Evolutionary conservation across 306 rosid species (phyloP).

Genomic region (Quercus alba): DNA sequence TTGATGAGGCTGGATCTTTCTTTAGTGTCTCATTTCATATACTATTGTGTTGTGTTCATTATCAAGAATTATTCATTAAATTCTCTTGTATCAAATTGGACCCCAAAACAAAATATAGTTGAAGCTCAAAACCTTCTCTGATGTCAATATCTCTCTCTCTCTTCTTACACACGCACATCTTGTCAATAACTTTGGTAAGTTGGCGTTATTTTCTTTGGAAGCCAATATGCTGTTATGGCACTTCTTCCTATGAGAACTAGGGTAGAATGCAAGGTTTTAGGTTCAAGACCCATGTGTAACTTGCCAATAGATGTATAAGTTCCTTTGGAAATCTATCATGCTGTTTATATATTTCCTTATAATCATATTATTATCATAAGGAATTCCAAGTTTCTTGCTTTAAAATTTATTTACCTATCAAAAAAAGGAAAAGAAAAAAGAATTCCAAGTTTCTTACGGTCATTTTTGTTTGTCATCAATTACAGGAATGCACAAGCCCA

Average conservation of each 20-base stretch:
- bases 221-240: no score
- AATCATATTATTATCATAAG: neutral
- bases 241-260: no score
- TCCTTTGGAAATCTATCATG: neutral
- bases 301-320: no score
- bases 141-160: no score
- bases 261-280: no score
- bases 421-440: neutral
- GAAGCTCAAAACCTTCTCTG: no score
- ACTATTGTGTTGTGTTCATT: neutral
- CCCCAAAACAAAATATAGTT: no score
- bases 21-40: neutral
- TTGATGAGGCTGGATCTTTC: neutral
- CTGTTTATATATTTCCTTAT: neutral
- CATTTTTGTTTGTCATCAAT: conserved; percentile 10
- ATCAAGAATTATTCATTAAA: neutral
- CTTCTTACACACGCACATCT: no score
- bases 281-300: no score
- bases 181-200: neutral
- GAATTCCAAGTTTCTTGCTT: neutral
- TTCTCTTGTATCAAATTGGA: neutral
- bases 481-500: conserved; percentile 67
- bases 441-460: neutral
- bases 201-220: neutral
- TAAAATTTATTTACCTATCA: no score